Percentiles rank a stretch among this genome's conserved stretches.
Evolutionary conservation across 2,329 filamentous ascomycete species (phyloP).

Genomic region (Stenocarpella maydis): DNA sequence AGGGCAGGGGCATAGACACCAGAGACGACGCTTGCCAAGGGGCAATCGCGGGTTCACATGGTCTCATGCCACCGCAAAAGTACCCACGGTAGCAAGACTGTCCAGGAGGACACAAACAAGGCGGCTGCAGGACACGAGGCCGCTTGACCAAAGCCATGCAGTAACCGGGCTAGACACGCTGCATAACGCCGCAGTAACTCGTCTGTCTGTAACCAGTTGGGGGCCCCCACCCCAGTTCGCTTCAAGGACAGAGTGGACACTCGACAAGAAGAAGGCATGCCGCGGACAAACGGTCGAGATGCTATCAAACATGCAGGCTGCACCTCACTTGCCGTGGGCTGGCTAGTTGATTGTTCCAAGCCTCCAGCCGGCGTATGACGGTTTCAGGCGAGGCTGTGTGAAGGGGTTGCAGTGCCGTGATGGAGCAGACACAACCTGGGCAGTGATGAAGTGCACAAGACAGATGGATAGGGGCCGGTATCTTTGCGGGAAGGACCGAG

Average conservation of each 20-base stretch:
- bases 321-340: not conserved
- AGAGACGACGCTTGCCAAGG: not conserved
- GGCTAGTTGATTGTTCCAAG: not conserved
- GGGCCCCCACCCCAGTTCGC: not conserved
- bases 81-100: not conserved
- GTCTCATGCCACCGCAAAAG: not conserved
- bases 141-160: not conserved
- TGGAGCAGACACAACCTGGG: not conserved
- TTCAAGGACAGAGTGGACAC: not conserved
- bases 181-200: not conserved
- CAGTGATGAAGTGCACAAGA: not conserved
- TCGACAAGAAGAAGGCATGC: not conserved
- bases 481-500: slow-evolving; percentile 5
- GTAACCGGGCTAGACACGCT: not conserved
- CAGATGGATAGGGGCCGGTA: not conserved
- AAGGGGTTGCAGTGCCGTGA: not conserved
- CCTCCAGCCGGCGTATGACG: not conserved
- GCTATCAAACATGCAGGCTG: not conserved
- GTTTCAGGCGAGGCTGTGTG: not conserved
- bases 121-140: not conserved
- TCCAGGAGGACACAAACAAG: not conserved
- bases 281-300: not conserved
- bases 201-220: not conserved
- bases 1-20: not conserved
- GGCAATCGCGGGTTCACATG: not conserved